A percentile compares a stretch with the other conserved stretches of the same genome.
Evolutionary conservation across 2,329 filamentous ascomycete genomes (phyloP).

Genomic region (Hymenoscyphus infarciens): DNA sequence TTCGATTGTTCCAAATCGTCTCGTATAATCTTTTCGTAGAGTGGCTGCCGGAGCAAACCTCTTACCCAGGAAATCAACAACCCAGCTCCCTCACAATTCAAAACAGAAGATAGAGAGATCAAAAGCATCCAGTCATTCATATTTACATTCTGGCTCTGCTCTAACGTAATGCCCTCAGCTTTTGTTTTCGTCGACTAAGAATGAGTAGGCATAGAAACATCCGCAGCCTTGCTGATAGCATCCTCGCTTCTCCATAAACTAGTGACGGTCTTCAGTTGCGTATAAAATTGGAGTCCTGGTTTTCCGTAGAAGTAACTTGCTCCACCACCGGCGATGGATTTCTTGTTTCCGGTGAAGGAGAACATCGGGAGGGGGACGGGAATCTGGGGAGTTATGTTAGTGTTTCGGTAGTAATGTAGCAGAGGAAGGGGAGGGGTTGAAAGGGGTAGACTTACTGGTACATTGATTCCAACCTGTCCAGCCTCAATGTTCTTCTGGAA

Average conservation of each 20-base stretch:
- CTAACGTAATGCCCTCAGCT: not conserved
- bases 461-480: conserved; percentile 82
- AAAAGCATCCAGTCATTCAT: not conserved
- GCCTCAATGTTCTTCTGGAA: conserved; percentile 82
- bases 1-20: too few species aligned
- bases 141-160: not conserved
- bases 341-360: conserved; percentile 77
- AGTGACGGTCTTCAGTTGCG: conserved; percentile 96
- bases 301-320: conserved; percentile 94
- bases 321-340: conserved; percentile 85
- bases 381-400: conserved; percentile 41
- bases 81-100: not conserved
- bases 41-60: not conserved
- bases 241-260: conserved; percentile 85
- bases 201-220: conserved; percentile 82
- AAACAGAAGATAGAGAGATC: not conserved
- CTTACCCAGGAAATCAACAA: not conserved
- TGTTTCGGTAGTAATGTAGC: not conserved
- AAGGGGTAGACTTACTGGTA: conserved; percentile 44
- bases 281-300: conserved; percentile 91
- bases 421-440: not conserved
- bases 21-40: not conserved
- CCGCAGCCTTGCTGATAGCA: conserved; percentile 78
- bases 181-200: not conserved
- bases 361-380: conserved; percentile 64